Evolutionary conservation across 306 rosid genomes (phyloP), one percentile per base, ranked within the genome.

Genomic region (Sindora glabra): DNA sequence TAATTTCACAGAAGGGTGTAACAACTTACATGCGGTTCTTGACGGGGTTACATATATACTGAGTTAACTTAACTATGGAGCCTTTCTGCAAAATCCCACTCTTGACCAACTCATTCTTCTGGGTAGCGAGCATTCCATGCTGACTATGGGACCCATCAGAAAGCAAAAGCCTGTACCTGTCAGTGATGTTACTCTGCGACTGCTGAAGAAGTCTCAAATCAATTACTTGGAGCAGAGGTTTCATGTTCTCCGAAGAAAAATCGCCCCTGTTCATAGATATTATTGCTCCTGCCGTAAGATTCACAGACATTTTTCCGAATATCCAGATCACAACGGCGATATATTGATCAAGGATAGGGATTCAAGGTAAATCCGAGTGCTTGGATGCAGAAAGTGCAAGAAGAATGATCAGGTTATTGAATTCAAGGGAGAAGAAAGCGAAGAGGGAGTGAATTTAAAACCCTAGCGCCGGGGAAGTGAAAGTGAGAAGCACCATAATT

Each of bases 91-190:
- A 76, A 65, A 12, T 66, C 11, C 83, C 86, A 0, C 71, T 30
- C 46, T 12, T 39, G n/a, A 90, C 83, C 59, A 83, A 75, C 1
- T 41, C 70, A 57, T 86, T 86, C 67, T 59, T 69, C 81, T 84
- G 92, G 16, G 86, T 79, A 14, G 81, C 86, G 5, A 86, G 82
- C 95, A 90, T 84, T 22, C 95, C 92, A 48, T 87, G 97, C 71
- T 77, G 87, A 26, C 36, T 58, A 59, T 54, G 70, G 5, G 71
- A 33, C 19, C 97, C 97, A 44, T 91, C 97, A 1, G 96, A 87
- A 5, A 91, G 63, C 34, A 72, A 47, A 14, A 87, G 30, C 37
- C 95, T 76, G 62, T 48, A 91, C 78, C 96, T 75, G 70, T 87
- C 96, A 4, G 50, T 14, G 44, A 11, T 21, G 5, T 33, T 57